Base-by-base conservation (phyloP, 176 grass and related monocot genomes). In the Musa acuminata region DNA sequence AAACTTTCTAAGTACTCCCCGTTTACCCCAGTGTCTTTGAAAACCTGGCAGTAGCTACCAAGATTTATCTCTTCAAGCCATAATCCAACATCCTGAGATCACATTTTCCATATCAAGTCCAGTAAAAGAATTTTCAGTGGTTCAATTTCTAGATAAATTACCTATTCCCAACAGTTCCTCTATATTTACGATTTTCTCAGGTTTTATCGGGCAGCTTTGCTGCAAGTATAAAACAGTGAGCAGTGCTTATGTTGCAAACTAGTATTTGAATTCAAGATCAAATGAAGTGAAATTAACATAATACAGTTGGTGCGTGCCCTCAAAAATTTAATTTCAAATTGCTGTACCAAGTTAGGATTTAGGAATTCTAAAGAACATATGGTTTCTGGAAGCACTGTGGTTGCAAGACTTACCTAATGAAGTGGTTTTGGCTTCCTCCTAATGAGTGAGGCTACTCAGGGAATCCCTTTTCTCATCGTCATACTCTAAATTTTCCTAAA, bases 41-140 rank as follows among this genome's bases (percentile, higher is more conserved):
- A 92, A 53, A 83, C 79, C 55, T 88, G 83, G 14, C 81, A 79
- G 78, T 96, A 96, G 65, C 87, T 72, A 60, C 85, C 93, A 13
- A 92, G 85, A 73, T 90, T 96, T 90, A 92, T 92, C 71, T 90
- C 83, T 77, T 96, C 93, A 74, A 96, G 83, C 93, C 93, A 88
- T 20, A 92, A 83, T n/a, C 89, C 93, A 76, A 96, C 93, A 86
- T 96, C 93, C 93, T 96, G 87, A 79, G 87, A 87, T 53, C 35
- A 65, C 16, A 52, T 66, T 77, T 64, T 12, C n/a, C 51, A 23
- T 77, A 24, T 51, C 74, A 63, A 64, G 20, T 25, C 13, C 14
- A 52, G n/a, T 7, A 64, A 74, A 77, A 55, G 6, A 24, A 16
- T 11, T 23, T 25, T 60, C 16, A 4, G 35, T 43, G 35, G 35